phyloP scores from a whole-genome alignment of 768 basidiomycete species.

The Termitomyces heimii region DNA sequence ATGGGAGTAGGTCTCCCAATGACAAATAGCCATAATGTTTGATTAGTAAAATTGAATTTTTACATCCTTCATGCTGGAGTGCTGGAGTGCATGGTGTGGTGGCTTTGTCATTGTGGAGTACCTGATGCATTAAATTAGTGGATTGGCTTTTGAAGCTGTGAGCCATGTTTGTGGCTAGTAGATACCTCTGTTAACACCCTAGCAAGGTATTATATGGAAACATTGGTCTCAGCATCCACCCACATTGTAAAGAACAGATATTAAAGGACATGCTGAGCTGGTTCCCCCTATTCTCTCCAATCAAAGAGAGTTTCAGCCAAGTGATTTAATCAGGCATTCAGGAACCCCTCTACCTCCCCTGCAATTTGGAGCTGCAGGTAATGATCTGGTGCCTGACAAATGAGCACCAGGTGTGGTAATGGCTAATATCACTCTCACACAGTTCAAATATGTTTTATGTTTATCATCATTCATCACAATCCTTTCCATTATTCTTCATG shows the following conservation, averaged over 20 bases:
- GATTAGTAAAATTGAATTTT: conserved; percentile 81
- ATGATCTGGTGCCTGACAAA: conserved; percentile 93
- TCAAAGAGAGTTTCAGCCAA: conserved; percentile 43
- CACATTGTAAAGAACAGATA: conserved; percentile 75
- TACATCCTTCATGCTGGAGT: conserved; percentile 93
- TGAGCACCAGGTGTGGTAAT: conserved; percentile 87
- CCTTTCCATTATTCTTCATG: too few relatives aligned
- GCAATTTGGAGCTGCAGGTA: conserved; percentile 87
- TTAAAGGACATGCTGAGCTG: conserved; percentile 98
- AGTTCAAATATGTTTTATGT: too few relatives aligned
- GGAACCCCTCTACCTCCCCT: conserved; percentile 93
- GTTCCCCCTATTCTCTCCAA: conserved; percentile 97
- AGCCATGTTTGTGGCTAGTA: conserved; percentile 5
- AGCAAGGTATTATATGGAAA: conserved; percentile 70
- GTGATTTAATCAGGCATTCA: conserved; percentile 21
- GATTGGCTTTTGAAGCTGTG: conserved; percentile 92
- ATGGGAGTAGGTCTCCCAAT: conserved; percentile 64
- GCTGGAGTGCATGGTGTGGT: conserved; percentile 49
- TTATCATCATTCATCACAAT: too few relatives aligned
- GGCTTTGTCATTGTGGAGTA: background rate
- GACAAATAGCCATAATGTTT: conserved; percentile 95
- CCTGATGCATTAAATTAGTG: conserved; percentile 28
- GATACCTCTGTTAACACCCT: background rate
- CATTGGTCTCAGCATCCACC: conserved; percentile 91
- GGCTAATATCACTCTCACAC: too few relatives aligned